Base-by-base conservation (phyloP, 2,329 filamentous ascomycete genomes). In the Nemania serpens region DNA sequence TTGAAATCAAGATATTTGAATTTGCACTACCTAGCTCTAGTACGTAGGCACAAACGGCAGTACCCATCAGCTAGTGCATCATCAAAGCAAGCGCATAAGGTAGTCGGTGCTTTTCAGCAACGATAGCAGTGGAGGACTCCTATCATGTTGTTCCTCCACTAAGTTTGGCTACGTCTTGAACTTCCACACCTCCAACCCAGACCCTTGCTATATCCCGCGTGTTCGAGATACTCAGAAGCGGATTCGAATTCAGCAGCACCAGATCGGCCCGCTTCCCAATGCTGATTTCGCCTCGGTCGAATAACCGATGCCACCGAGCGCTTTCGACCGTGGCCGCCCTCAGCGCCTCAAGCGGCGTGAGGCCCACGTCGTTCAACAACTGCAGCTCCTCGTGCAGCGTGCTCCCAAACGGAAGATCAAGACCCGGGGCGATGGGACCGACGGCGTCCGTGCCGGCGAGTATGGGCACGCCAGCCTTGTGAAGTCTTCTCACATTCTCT, bases 401-500 rank as follows among this genome's bases (percentile, higher is more conserved):
- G 9, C 37, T 61, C 22, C 69, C 69, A 20, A 62, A 68, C 10
- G 67, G 65, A 25, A 70, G 57, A 37, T 62, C 63, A 43, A 68
- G 20, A 6, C 57, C 11, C 20, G 66, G 67, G 10, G 66, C 29
- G 2, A 61, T 47, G 18, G 47, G 51, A 29, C 66, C 50, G 34
- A 65, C 58, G n/a, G 73, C 65, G 17, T 73, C 72, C n/a, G 74
- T 74, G 3, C 74, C 74, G 7, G 70, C 70, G 15, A 71, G 61
- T 29, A 76, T 70, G 5, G 66, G 62, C 18, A 74, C 69, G 7
- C 73, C 71, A 4, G 71, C 70, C 5, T 57, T 39, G 54, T 72
- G 58, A 22, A 70, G 58, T 25, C 42, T 55, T 25, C 58, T 49
- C 1, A 84, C 79, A 58, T 86, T 80, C 54, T 81, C 81, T 18